Evolutionary conservation across 2,329 filamentous ascomycete genomes (phyloP).

Genomic region (Karstenula rhodostoma): DNA sequence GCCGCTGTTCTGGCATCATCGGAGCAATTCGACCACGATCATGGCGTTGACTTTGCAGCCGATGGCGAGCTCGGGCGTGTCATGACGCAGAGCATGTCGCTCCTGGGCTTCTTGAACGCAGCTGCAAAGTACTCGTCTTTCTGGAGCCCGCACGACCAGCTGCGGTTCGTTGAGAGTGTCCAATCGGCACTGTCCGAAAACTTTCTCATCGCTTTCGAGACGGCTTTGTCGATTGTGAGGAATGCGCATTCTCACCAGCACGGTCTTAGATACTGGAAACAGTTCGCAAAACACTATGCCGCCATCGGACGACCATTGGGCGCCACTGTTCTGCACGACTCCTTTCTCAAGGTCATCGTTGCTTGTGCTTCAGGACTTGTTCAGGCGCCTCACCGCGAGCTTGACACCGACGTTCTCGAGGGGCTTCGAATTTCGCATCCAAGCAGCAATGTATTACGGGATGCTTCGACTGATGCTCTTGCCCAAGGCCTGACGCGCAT

Average conservation of each 20-base stretch:
- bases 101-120: slow-evolving; percentile 90
- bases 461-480: slow-evolving; percentile 41
- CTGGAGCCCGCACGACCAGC: slow-evolving; percentile 78
- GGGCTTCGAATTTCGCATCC: slow-evolving; percentile 58
- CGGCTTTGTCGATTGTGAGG: slow-evolving; percentile 87
- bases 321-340: slow-evolving; percentile 88
- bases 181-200: slow-evolving; percentile 79
- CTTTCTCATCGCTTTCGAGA: slow-evolving; percentile 87
- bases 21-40: slow-evolving; percentile 63
- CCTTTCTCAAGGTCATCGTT: slow-evolving; percentile 85
- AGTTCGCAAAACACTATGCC: slow-evolving; percentile 83
- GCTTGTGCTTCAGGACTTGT: slow-evolving; percentile 79
- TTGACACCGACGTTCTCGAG: slow-evolving; percentile 74
- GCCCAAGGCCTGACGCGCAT: slow-evolving; percentile 72
- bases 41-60: slow-evolving; percentile 56
- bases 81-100: slow-evolving; percentile 79
- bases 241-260: slow-evolving; percentile 74
- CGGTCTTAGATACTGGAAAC: slow-evolving; percentile 83
- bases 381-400: slow-evolving; percentile 66
- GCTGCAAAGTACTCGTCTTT: slow-evolving; percentile 80
- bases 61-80: slow-evolving; percentile 68
- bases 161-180: slow-evolving; percentile 75
- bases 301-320: slow-evolving; percentile 81
- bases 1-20: slow-evolving; percentile 65
- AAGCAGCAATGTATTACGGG: slow-evolving; percentile 22